Percentiles rank a stretch among this genome's conserved stretches.
Conservation (phyloP, 2,329 filamentous ascomycete species). For the Sporothrix pseudoabietina region DNA sequence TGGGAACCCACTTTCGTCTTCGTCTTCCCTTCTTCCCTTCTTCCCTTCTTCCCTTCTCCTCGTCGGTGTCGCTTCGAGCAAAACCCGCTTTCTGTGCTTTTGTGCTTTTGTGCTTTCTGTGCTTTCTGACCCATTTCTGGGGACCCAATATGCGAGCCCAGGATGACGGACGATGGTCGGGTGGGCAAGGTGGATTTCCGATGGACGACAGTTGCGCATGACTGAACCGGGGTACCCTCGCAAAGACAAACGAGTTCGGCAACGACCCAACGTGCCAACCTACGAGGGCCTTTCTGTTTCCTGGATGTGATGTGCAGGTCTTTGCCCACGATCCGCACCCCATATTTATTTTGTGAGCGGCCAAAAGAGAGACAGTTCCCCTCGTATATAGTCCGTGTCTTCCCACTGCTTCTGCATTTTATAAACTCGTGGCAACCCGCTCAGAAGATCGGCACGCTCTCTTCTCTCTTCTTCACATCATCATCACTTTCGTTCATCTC, state of each 20-base stretch:
- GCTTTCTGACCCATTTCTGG: not conserved
- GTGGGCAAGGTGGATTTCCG: too few species aligned
- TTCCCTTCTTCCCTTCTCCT: not conserved
- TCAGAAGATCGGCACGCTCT: constrained; percentile 21
- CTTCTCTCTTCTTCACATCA: not conserved
- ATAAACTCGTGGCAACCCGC: constrained; percentile 9
- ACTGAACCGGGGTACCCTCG: constrained; percentile 1
- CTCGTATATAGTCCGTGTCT: constrained; percentile 17
- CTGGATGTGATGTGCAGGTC: not conserved
- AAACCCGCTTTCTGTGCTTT: not conserved
- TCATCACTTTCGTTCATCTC: constrained; percentile 9
- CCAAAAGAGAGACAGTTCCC: not conserved
- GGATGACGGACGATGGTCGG: not conserved
- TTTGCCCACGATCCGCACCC: not conserved
- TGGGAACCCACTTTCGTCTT: not conserved
- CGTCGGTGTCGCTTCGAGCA: constrained; percentile 20
- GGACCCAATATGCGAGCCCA: not conserved
- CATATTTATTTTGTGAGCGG: not conserved
- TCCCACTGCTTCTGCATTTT: not conserved
- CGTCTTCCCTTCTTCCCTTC: not conserved
- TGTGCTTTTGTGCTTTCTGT: too few species aligned
- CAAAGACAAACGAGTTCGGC: not conserved
- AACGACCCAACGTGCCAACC: not conserved
- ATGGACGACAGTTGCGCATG: not conserved
- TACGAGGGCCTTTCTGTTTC: not conserved